These are phyloP conservation scores for Suhomyces choctaworum DNA, from an alignment of 1,139 yeast species.

Conservation along the genomic window DNA sequence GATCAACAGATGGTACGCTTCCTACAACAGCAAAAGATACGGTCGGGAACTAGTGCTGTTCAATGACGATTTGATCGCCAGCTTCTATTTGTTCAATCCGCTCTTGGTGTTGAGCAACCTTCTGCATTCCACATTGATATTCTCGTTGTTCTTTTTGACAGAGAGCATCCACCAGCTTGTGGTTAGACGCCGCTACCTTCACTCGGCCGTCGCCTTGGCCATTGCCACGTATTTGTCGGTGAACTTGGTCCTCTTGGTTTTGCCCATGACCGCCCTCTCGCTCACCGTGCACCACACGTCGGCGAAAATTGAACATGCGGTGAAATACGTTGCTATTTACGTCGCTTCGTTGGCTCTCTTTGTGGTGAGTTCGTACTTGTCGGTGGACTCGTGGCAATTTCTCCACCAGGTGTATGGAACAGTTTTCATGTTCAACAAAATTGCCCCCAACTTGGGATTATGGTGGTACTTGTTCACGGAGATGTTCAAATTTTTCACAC, in stretches of 20 bases:
- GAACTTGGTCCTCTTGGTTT: slow-evolving; percentile 56
- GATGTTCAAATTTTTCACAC: slow-evolving; percentile 85
- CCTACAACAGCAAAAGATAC: slow-evolving; percentile 26
- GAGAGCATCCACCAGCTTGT: slow-evolving; percentile 52
- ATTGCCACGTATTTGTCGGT: slow-evolving; percentile 64
- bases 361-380: slow-evolving; percentile 31
- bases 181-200: slow-evolving; percentile 35
- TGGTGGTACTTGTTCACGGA: slow-evolving; percentile 99
- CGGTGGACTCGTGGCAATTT: slow-evolving; percentile 47
- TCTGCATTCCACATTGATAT: slow-evolving; percentile 65
- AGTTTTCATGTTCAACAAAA: slow-evolving; percentile 60
- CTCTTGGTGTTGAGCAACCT: slow-evolving; percentile 65
- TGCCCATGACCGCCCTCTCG: slow-evolving; percentile 54
- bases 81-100: slow-evolving; percentile 80
- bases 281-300: slow-evolving; percentile 16
- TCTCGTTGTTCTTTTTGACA: slow-evolving; percentile 59
- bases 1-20: slow-evolving; percentile 40
- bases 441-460: slow-evolving; percentile 82
- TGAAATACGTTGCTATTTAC: slow-evolving; percentile 29
- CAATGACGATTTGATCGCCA: slow-evolving; percentile 49
- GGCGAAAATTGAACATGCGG: slow-evolving; percentile 1
- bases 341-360: slow-evolving; percentile 32
- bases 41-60: slow-evolving; percentile 22
- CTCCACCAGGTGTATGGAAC: slow-evolving; percentile 63
- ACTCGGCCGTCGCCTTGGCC: slow-evolving; percentile 57